A percentile compares a stretch with the other conserved stretches of the same genome.
These are phyloP conservation scores for Rhododendron simsii DNA, from an alignment of 148 eudicot genomes.

Conservation along the genomic window DNA sequence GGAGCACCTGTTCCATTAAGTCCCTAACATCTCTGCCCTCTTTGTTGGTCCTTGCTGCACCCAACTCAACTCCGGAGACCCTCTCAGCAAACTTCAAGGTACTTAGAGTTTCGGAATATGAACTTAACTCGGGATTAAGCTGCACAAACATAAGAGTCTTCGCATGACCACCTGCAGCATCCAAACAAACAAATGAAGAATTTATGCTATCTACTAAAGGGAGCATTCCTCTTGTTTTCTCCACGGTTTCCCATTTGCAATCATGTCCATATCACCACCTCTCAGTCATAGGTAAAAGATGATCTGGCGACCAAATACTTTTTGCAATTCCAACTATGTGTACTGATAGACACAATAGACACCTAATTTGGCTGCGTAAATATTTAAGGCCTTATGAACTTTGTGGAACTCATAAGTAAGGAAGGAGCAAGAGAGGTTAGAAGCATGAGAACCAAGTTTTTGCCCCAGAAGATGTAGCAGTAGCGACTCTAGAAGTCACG, in stretches of 20 bases:
- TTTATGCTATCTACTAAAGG: neutral
- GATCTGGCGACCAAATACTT: neutral
- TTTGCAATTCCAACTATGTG: neutral
- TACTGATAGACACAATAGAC: neutral
- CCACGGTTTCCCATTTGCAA: neutral
- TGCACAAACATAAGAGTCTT: conserved; percentile 44
- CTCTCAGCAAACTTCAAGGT: conserved; percentile 42
- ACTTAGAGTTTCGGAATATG: conserved; percentile 29
- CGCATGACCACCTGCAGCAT: conserved; percentile 34
- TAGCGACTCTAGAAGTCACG: neutral
- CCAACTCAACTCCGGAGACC: conserved; percentile 39
- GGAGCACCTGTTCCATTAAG: conserved; percentile 37
- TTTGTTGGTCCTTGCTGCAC: conserved; percentile 32
- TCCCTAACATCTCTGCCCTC: conserved; percentile 28
- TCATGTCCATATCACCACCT: neutral
- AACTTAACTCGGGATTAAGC: conserved; percentile 29
- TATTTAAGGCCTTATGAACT: neutral
- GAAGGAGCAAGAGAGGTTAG: neutral
- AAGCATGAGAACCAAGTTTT: neutral
- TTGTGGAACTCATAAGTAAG: neutral
- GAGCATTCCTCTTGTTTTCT: neutral
- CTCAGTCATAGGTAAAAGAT: neutral
- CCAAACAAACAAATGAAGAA: neutral
- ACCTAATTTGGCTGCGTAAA: neutral
- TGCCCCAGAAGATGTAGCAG: neutral